Evolutionary conservation across 768 basidiomycete genomes (phyloP).

Genomic region (Dioszegia aurantiaca): DNA sequence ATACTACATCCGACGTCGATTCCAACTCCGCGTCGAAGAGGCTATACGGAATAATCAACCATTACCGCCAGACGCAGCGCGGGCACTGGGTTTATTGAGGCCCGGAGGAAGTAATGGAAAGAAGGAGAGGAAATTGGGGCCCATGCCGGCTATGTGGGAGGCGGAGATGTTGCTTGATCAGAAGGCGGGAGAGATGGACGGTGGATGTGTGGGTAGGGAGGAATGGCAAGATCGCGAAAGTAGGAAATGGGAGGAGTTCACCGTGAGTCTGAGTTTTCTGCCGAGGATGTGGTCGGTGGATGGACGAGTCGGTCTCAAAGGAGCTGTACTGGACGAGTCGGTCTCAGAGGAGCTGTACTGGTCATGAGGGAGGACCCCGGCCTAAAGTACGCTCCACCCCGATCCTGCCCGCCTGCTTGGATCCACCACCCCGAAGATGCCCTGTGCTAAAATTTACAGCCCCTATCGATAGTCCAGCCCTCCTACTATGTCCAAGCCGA

Average conservation of each 20-base stretch:
- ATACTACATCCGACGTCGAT: constrained; percentile 33
- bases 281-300: neutral
- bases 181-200: constrained; percentile 16
- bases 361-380: no score
- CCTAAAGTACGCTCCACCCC: no score
- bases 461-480: constrained; percentile 24
- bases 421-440: no score
- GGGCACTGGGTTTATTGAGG: constrained; percentile 23
- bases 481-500: constrained; percentile 5
- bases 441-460: constrained; percentile 15
- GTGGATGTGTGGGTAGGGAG: neutral
- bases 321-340: no score
- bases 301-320: no score
- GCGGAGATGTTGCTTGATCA: constrained; percentile 30
- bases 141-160: constrained; percentile 38
- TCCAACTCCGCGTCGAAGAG: constrained; percentile 36
- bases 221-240: neutral
- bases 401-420: no score
- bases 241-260: constrained; percentile 29
- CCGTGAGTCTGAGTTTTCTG: constrained; percentile 15
- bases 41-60: constrained; percentile 30
- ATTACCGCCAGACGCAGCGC: constrained; percentile 28
- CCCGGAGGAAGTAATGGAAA: constrained; percentile 11
- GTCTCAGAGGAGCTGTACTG: no score
- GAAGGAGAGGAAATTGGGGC: constrained; percentile 32